Conservation (phyloP, 495 filamentous ascomycete species). For the Aspergillus ellipticus region DNA sequence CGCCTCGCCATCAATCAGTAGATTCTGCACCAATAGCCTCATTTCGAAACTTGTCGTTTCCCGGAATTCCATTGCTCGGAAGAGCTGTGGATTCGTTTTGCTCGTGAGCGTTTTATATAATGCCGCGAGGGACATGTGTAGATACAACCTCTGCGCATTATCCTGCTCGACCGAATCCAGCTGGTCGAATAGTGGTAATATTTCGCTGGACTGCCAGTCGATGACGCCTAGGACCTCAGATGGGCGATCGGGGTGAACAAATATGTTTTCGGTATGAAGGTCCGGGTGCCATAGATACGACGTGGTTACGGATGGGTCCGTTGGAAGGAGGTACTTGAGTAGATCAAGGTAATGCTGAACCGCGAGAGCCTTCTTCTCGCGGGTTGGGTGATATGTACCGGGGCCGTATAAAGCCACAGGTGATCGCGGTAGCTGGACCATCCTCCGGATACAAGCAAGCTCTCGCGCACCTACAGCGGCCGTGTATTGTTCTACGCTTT, state of each 20-base stretch:
- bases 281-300: slow-evolving; percentile 34
- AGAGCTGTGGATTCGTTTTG: slow-evolving; percentile 14
- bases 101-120: slow-evolving; percentile 16
- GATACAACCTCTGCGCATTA: slow-evolving; percentile 19
- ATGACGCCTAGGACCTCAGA: slow-evolving; percentile 29
- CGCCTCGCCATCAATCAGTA: slow-evolving; percentile 20
- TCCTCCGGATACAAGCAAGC: slow-evolving; percentile 22
- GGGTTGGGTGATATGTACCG: slow-evolving; percentile 24
- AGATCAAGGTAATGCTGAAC: slow-evolving; percentile 27
- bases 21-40: slow-evolving; percentile 20
- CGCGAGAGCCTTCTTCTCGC: slow-evolving; percentile 24
- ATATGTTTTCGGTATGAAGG: slow-evolving; percentile 37
- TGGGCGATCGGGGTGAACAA: slow-evolving; percentile 26
- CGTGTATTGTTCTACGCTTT: slow-evolving; percentile 23
- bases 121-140: slow-evolving; percentile 18
- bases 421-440: slow-evolving; percentile 21
- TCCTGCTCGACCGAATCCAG: slow-evolving; percentile 17
- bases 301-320: slow-evolving; percentile 18
- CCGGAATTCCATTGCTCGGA: slow-evolving; percentile 22
- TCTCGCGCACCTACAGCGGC: slow-evolving; percentile 26
- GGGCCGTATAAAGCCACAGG: slow-evolving; percentile 28
- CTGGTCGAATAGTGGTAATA: slow-evolving; percentile 28
- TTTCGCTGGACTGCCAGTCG: slow-evolving; percentile 32
- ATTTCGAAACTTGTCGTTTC: slow-evolving; percentile 19
- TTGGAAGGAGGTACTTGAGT: slow-evolving; percentile 22